phyloP scores from a whole-genome alignment of 805 yeast species.

The Pichia pseudocactophila region DNA sequence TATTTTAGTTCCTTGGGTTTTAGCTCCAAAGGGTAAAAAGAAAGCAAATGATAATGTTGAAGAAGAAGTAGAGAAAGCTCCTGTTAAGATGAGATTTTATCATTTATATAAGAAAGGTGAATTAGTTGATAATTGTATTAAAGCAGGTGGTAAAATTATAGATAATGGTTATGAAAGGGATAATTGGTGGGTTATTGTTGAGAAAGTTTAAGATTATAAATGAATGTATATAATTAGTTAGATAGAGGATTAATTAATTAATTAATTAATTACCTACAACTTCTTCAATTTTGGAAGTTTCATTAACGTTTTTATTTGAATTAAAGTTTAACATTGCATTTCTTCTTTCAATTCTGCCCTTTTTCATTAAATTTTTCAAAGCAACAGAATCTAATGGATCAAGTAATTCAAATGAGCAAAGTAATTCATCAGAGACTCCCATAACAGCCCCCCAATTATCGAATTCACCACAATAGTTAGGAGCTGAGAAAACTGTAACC shows the following conservation, averaged over 20 bases:
- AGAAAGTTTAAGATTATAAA: constrained; percentile 19
- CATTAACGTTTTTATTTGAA: background rate
- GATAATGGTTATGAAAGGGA: constrained; percentile 84
- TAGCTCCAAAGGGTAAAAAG: constrained; percentile 41
- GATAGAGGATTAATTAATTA: too few species aligned
- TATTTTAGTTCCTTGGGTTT: constrained; percentile 92
- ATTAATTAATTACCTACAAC: too few species aligned
- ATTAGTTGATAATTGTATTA: constrained; percentile 54
- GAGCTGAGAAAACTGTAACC: constrained; percentile 69
- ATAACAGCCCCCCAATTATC: constrained; percentile 98
- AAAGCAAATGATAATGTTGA: constrained; percentile 20
- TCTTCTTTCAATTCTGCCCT: constrained; percentile 82
- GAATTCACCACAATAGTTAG: constrained; percentile 74
- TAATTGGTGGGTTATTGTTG: constrained; percentile 78
- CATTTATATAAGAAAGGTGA: constrained; percentile 85
- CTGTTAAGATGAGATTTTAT: constrained; percentile 74
- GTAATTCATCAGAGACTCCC: constrained; percentile 87
- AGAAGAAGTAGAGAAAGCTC: constrained; percentile 19
- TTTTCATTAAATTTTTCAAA: constrained; percentile 87
- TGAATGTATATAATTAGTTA: background rate
- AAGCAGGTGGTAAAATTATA: constrained; percentile 64
- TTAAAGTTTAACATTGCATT: constrained; percentile 33
- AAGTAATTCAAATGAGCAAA: constrained; percentile 86
- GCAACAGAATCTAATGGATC: constrained; percentile 94
- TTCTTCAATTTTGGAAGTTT: too few species aligned